These are phyloP conservation scores for Podaxis carcinomalis DNA, from an alignment of 768 basidiomycete species.

Conservation along the genomic window DNA sequence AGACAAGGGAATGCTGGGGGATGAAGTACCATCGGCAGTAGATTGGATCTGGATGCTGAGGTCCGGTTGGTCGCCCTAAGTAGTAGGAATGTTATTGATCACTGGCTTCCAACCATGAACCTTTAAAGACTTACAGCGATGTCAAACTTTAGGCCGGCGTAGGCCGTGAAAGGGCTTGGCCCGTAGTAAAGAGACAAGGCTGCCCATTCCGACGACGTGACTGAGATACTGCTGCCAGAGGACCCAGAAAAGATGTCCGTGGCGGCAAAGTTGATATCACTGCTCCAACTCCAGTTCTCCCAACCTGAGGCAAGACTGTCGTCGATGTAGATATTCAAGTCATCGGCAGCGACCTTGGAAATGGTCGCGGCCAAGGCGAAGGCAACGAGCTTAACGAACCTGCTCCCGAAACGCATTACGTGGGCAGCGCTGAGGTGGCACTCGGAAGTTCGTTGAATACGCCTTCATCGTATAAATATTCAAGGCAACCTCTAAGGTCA, in stretches of 20 bases:
- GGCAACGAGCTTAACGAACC: conserved; percentile 19
- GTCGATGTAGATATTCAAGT: conserved; percentile 40
- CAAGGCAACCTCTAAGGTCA: neutral
- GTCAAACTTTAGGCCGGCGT: conserved; percentile 47
- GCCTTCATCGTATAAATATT: conserved; percentile 2
- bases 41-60: conserved; percentile 37
- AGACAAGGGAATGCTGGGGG: conserved; percentile 37
- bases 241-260: conserved; percentile 38
- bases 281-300: conserved; percentile 53
- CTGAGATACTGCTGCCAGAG: conserved; percentile 39
- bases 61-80: conserved; percentile 41
- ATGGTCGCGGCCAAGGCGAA: conserved; percentile 18
- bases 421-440: conserved; percentile 1
- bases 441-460: neutral
- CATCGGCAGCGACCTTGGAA: conserved; percentile 22
- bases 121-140: conserved; percentile 33
- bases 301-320: conserved; percentile 36
- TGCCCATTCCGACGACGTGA: conserved; percentile 36
- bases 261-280: conserved; percentile 36
- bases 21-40: conserved; percentile 30
- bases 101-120: neutral
- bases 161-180: conserved; percentile 32
- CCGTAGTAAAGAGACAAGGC: conserved; percentile 45
- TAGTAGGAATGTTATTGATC: neutral
- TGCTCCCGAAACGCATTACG: conserved; percentile 10